These are phyloP conservation scores for Primulina tabacum DNA, from an alignment of 257 asterid species.

Conservation along the genomic window DNA sequence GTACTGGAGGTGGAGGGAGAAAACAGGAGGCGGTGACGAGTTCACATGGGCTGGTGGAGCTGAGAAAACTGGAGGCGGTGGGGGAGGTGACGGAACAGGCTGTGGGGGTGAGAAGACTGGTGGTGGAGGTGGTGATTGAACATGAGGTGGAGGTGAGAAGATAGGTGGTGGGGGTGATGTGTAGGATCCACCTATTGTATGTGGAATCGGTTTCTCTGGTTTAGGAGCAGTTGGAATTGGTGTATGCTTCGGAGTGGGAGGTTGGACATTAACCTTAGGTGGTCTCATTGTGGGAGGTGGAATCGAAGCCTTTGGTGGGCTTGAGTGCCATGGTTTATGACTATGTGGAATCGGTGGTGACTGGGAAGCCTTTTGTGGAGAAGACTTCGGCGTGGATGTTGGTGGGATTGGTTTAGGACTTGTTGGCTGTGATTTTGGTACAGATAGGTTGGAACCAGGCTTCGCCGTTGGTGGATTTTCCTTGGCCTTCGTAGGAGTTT, in stretches of 20 bases:
- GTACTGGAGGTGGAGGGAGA: background rate
- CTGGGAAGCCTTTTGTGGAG: background rate
- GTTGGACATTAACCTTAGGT: constrained; percentile 20
- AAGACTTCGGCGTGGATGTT: constrained; percentile 7
- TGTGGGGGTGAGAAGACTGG: constrained; percentile 18
- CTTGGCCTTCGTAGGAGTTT: background rate
- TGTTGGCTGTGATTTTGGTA: constrained; percentile 19
- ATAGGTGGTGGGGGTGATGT: constrained; percentile 16
- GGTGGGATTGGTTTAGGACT: background rate
- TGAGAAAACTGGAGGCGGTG: background rate
- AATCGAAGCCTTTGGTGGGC: background rate
- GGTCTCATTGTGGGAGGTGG: constrained; percentile 17
- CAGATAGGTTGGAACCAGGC: background rate
- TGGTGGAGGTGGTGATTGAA: constrained; percentile 7
- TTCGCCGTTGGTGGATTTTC: background rate
- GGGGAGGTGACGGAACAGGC: constrained; percentile 1
- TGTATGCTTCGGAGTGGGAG: constrained; percentile 2
- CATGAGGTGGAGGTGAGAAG: constrained; percentile 5
- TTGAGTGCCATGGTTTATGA: constrained; percentile 1
- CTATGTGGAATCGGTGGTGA: background rate
- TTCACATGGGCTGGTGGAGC: background rate
- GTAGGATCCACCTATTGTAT: background rate
- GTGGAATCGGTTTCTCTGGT: constrained; percentile 2
- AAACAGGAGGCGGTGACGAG: background rate
- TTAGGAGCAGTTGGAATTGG: constrained; percentile 13